A percentile compares a stretch with the other conserved stretches of the same genome.
These are phyloP conservation scores for Pythium aphanidermatum DNA, from an alignment of 352 stramenopile species.

Conservation along the genomic window DNA sequence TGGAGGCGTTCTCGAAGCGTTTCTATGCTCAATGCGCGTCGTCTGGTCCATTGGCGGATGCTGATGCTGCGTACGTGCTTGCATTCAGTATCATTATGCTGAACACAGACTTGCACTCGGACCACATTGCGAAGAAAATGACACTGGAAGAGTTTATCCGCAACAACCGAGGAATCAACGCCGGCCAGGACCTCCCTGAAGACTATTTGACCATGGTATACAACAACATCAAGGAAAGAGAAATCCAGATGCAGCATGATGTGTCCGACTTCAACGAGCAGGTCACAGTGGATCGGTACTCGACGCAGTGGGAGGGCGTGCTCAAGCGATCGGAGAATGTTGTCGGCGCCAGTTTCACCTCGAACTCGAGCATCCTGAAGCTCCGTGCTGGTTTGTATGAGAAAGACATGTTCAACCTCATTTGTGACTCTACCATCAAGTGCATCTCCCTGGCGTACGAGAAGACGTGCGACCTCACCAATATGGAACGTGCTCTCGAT, in stretches of 20 bases:
- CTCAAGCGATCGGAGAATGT: constrained; percentile 85
- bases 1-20: constrained; percentile 94
- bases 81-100: constrained; percentile 99
- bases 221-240: constrained; percentile 71
- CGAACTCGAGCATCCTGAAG: constrained; percentile 80
- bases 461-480: constrained; percentile 76
- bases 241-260: constrained; percentile 89
- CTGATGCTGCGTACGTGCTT: constrained; percentile 94
- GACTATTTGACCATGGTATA: constrained; percentile 75
- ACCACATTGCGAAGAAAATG: constrained; percentile 88
- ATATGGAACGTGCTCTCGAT: constrained; percentile 80
- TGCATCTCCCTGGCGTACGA: constrained; percentile 79
- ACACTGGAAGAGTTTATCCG: constrained; percentile 81
- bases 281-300: constrained; percentile 78
- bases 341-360: constrained; percentile 82
- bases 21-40: constrained; percentile 79
- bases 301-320: constrained; percentile 83
- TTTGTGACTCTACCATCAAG: constrained; percentile 73
- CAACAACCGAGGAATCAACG: constrained; percentile 87
- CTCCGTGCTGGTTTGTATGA: constrained; percentile 78
- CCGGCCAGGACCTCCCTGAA: constrained; percentile 58
- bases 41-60: constrained; percentile 56
- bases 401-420: constrained; percentile 86
- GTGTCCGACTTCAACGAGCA: constrained; percentile 78
- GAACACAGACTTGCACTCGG: constrained; percentile 98